Conservation (phyloP, 2,329 filamentous ascomycete species). For the Calonectria pseudoreteaudii region DNA sequence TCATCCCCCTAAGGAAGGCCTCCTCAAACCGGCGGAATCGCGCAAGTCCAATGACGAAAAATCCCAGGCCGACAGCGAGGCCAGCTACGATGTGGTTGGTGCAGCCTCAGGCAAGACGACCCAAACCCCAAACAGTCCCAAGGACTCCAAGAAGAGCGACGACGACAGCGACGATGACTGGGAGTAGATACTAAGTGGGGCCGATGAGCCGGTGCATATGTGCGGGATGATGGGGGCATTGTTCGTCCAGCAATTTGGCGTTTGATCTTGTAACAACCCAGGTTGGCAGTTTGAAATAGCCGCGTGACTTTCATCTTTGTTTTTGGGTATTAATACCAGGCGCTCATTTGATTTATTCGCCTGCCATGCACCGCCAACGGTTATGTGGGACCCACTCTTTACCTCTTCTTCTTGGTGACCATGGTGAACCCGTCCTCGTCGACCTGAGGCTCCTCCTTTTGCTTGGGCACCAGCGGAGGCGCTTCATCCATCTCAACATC, state of each 20-base stretch:
- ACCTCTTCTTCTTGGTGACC: constrained; percentile 77
- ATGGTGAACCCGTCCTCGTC: constrained; percentile 87
- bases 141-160: constrained; percentile 63
- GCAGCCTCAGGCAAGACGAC: constrained; percentile 81
- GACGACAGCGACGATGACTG: constrained; percentile 73
- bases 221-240: constrained; percentile 29
- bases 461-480: constrained; percentile 70
- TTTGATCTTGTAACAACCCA: constrained; percentile 45
- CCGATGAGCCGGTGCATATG: constrained; percentile 23
- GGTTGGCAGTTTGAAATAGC: constrained; percentile 31
- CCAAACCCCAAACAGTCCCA: constrained; percentile 77
- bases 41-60: constrained; percentile 88
- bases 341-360: constrained; percentile 29
- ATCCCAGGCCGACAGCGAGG: constrained; percentile 92
- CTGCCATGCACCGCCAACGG: neutral
- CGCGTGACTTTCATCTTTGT: constrained; percentile 37
- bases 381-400: constrained; percentile 43
- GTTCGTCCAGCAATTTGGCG: constrained; percentile 44
- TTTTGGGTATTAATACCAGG: constrained; percentile 44
- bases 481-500: constrained; percentile 79
- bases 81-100: constrained; percentile 94
- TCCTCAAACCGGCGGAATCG: constrained; percentile 72
- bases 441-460: constrained; percentile 76
- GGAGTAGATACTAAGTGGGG: constrained; percentile 65
- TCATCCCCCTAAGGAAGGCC: constrained; percentile 60